Percentiles rank a stretch among this genome's conserved stretches.
These are phyloP conservation scores for Pichia californica DNA, from an alignment of 805 yeast species.

Conservation along the genomic window DNA sequence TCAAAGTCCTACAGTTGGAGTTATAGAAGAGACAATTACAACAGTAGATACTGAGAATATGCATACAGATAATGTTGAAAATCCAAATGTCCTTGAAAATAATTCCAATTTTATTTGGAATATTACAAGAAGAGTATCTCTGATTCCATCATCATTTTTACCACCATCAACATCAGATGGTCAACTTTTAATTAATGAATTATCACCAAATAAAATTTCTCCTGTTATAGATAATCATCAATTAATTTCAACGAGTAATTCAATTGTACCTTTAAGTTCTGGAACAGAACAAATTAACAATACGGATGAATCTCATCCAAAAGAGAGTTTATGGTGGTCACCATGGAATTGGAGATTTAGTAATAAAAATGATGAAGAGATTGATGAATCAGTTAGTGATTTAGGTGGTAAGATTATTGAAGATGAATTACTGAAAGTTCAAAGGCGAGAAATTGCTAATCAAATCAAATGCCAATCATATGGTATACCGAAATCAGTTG, in stretches of 20 bases:
- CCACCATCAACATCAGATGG: not conserved
- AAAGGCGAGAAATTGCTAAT: slow-evolving; percentile 20
- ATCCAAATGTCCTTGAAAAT: not conserved
- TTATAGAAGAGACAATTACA: not conserved
- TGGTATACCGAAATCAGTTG: slow-evolving; percentile 15
- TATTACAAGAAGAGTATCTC: slow-evolving; percentile 7
- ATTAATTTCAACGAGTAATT: not conserved
- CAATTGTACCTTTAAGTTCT: no score
- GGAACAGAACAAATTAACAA: no score
- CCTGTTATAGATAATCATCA: not conserved
- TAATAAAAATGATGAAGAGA: not conserved
- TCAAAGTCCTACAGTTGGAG: not conserved
- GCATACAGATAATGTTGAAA: no score
- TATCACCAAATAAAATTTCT: slow-evolving; percentile 1
- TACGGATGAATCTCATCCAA: no score
- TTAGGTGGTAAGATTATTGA: slow-evolving; percentile 3
- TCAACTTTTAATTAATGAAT: not conserved
- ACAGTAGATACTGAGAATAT: not conserved
- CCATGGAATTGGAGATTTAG: slow-evolving; percentile 13
- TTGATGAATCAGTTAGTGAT: slow-evolving; percentile 3
- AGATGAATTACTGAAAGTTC: slow-evolving; percentile 17
- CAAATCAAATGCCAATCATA: slow-evolving; percentile 20
- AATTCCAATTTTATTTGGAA: slow-evolving; percentile 3
- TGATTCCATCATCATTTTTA: not conserved
- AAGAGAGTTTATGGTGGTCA: slow-evolving; percentile 7